Evolutionary conservation across 768 basidiomycete species (phyloP).

Genomic region (Boletus sensibilis): DNA sequence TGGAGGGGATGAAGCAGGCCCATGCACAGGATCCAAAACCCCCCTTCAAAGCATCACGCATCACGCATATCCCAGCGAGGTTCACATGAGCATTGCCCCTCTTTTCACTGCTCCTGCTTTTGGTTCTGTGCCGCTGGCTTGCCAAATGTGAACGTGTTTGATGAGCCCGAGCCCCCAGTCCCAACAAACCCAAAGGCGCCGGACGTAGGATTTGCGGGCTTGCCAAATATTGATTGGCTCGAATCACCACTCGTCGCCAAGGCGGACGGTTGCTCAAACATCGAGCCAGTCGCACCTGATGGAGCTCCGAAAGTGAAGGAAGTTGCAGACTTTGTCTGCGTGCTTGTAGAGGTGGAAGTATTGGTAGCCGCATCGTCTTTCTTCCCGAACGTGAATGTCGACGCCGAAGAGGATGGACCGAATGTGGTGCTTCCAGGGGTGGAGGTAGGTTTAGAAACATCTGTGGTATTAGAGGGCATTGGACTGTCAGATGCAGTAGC

Average conservation of each 20-base stretch:
- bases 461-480: neutral
- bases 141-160: constrained; percentile 23
- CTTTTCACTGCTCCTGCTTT: constrained; percentile 34
- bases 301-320: constrained; percentile 21
- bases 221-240: constrained; percentile 14
- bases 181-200: constrained; percentile 36
- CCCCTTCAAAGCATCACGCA: neutral
- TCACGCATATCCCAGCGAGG: neutral
- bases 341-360: constrained; percentile 3
- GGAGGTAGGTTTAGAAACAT: constrained; percentile 1
- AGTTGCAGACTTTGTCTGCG: constrained; percentile 31
- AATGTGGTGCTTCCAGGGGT: constrained; percentile 9
- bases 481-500: neutral
- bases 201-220: constrained; percentile 18
- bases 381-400: constrained; percentile 20
- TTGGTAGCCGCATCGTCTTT: constrained; percentile 5
- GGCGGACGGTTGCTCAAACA: constrained; percentile 10
- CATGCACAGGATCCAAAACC: neutral
- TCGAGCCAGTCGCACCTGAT: constrained; percentile 2
- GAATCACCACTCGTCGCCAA: constrained; percentile 4
- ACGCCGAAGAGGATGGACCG: constrained; percentile 1
- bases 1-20: neutral
- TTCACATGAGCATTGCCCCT: neutral
- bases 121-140: constrained; percentile 32
- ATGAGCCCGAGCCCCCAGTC: constrained; percentile 11